Evolutionary conservation across 1,284 basidiomycete genomes (phyloP).

Genomic region (Fomitiporia mediterranea): DNA sequence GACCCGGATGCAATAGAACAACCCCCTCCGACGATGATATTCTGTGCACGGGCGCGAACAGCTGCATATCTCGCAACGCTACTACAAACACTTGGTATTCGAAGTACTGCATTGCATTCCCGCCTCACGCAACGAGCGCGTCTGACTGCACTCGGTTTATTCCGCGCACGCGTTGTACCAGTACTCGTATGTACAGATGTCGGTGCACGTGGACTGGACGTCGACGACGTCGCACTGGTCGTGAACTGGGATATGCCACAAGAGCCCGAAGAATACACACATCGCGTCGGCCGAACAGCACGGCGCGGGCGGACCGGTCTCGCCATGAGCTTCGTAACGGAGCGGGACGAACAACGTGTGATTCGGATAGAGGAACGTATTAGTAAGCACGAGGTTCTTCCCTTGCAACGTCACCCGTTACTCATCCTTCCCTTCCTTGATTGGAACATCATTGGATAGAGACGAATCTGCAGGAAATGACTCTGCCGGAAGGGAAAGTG

Average conservation of each 20-base stretch:
- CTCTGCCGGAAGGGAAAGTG: constrained; percentile 76
- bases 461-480: constrained; percentile 70
- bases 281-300: constrained; percentile 87
- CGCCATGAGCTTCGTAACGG: constrained; percentile 93
- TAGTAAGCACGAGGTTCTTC: too few relatives aligned
- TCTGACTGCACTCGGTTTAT: constrained; percentile 81
- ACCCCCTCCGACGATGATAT: constrained; percentile 92
- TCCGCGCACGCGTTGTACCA: constrained; percentile 84
- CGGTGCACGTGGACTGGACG: constrained; percentile 90
- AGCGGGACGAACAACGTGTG: constrained; percentile 85
- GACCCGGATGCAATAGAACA: constrained; percentile 54
- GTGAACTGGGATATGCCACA: constrained; percentile 94
- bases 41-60: constrained; percentile 83
- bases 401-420: too few relatives aligned
- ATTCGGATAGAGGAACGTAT: constrained; percentile 85
- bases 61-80: constrained; percentile 86
- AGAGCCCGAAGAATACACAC: constrained; percentile 74
- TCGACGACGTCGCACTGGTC: constrained; percentile 92
- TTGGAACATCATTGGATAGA: constrained; percentile 51
- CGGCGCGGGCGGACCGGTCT: constrained; percentile 88
- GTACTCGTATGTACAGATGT: constrained; percentile 95
- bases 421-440: too few relatives aligned
- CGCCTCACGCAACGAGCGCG: constrained; percentile 89
- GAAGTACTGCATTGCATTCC: constrained; percentile 89
- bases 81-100: constrained; percentile 76